Evolutionary conservation across 208 protist genomes (phyloP), one percentile per base, ranked within the genome.

Genomic region (Sergeia podlipaevii): DNA sequence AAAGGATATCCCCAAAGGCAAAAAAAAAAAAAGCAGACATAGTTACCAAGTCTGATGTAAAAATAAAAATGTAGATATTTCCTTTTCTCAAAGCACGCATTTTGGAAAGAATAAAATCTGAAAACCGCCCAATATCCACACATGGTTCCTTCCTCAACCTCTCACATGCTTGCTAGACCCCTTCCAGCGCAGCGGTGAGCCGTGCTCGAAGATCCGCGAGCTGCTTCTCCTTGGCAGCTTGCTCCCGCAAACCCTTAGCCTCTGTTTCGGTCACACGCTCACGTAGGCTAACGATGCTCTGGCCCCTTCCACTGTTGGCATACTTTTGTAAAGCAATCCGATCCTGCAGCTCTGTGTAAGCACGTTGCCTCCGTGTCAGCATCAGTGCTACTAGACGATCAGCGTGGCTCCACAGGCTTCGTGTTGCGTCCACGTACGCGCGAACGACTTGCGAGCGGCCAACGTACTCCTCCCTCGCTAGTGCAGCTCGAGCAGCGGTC

Each of bases 241-340:
- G 49, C 41, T 65, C 15, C 7, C 32, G 32, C 27, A 51, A 41
- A 8, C 17, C 27, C 4, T 39, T 37, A 10, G 44, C 20, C 28
- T 51, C 53, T 4, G 26, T 27, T 28, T 29, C 39, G 38, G 11
- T 44, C 6, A n/a, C 38, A 23, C 34, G 23, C 10, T 24, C 27
- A 26, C 21, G 32, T 18, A 56, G 28, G n/a, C 45, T 30, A 4
- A 51, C 21, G 11, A 55, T 44, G 21, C 30, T 33, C 23, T 30
- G 44, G 38, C 64, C 45, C 20, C 67, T 52, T n/a, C 47, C 63
- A 29, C 53, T 44, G 41, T 60, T 67, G 5, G 30, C 33, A 33
- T 82, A 61, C 1, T 41, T 67, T 18, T 61, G 71, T 2, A 75
- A 58, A 13, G 70, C 11, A 20, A 74, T 58, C 17, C 62, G 68